A percentile compares a stretch with the other conserved stretches of the same genome.
These are phyloP conservation scores for Sporisorium reilianum DNA, from an alignment of 1,284 basidiomycete species.

Conservation along the genomic window DNA sequence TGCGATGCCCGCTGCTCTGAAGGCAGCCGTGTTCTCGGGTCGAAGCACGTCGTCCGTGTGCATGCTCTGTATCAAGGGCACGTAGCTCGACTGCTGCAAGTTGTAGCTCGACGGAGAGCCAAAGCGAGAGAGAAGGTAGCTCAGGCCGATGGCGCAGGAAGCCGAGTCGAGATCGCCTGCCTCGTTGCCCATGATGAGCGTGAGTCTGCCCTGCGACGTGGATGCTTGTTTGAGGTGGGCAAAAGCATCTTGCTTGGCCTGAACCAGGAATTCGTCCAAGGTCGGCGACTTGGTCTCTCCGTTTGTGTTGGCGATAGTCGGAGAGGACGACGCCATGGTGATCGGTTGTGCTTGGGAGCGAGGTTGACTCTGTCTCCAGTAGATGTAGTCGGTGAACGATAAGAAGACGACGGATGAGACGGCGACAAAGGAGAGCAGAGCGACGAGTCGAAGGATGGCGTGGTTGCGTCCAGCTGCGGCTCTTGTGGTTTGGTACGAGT, in stretches of 20 bases:
- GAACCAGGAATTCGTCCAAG: conserved; percentile 24
- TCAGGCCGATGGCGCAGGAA: conserved; percentile 57
- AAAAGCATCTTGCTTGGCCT: conserved; percentile 36
- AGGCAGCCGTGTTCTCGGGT: conserved; percentile 78
- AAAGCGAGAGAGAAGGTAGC: conserved; percentile 59
- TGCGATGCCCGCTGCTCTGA: conserved; percentile 32
- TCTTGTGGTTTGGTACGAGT: conserved; percentile 32
- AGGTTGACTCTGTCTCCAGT: conserved; percentile 23
- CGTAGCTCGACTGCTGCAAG: conserved; percentile 57
- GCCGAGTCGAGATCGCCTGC: conserved; percentile 67
- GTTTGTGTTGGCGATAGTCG: background rate
- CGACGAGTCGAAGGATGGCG: conserved; percentile 28
- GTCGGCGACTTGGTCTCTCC: conserved; percentile 1
- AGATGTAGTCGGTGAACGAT: conserved; percentile 28
- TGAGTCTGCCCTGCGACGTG: conserved; percentile 27
- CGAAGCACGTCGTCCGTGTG: conserved; percentile 81
- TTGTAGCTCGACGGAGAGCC: conserved; percentile 22
- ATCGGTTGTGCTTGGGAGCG: background rate
- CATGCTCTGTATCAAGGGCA: conserved; percentile 81
- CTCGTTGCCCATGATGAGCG: conserved; percentile 66
- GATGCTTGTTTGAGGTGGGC: conserved; percentile 25
- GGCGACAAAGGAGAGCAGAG: conserved; percentile 32
- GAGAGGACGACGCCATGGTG: conserved; percentile 6
- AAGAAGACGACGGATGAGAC: conserved; percentile 37
- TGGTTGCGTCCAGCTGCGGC: conserved; percentile 22